Evolutionary conservation across 306 rosid genomes (phyloP), one percentile per base, ranked within the genome.

Genomic region (Quillaja saponaria): DNA sequence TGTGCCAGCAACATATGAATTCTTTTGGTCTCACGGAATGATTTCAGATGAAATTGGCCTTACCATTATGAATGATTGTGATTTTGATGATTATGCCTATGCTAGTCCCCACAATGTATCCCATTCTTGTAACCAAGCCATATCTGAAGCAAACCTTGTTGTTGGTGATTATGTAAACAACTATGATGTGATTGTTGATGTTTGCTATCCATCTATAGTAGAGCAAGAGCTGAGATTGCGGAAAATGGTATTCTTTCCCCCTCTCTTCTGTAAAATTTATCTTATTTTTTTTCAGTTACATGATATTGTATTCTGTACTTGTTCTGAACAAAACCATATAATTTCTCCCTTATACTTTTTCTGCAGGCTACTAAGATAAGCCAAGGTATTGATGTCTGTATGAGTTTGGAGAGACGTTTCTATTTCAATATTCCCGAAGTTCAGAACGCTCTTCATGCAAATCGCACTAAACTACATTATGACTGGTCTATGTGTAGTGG

Each of bases 1-100:
- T 74, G 3, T 38, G 51, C 80, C 78, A 31, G 86, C 96, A 50
- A 77, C 76, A 16, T 91, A 91, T 34, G 98, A 91, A 65, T 88
- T 42, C 67, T 88, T 84, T 49, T 91, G 97, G 96, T 91, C 97
- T 2, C 97, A 91, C 21, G 96, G 97, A 63, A 80, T 91, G 98
- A 79, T 91, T 63, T 91, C 98, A 0, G 98, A 91, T 73, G 98
- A 91, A 82, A 16, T 86, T 60, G 85, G 87, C 46, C 81, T 84
- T 19, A 51, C 87, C 17, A 79, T 91, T 65, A 62, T n/a, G 74
- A 84, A 81, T 1, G 78, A 84, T 0, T 91, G 98, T 8, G 80
- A 86, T 69, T 88, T 88, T 70, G 82, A 84, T 10, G 95, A 88
- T 49, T 85, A 85, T 58, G 55, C 8, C 21, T 71, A 21, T 18